Evolutionary conservation across 129 eudicot genomes (phyloP), one percentile per base, ranked within the genome.

Genomic region (Artemisia annua): DNA sequence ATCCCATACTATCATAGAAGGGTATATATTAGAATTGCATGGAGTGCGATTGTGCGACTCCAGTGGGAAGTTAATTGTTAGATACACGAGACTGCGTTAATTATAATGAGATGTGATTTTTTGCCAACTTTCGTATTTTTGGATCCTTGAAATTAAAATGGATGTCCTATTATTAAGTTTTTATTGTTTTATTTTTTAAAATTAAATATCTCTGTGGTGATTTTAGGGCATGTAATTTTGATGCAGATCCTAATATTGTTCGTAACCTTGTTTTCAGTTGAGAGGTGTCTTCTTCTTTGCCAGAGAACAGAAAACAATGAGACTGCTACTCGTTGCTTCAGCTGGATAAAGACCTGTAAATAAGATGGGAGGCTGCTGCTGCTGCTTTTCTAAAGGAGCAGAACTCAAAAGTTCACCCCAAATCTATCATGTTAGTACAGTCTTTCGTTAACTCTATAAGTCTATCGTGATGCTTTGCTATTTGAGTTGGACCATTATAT

Each of bases 311-410:
- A 69, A 70, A 63, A 55, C 67, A 74, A 88, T 88, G 92, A n/a
- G 63, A 57, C 15, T 13, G 12, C 18, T 61, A 5, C 30, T 48
- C 2, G 18, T 61, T 20, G 43, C 16, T 28, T 61, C 66, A 61
- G 66, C 28, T 9, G 48, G 84, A 91, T 88, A 80, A 67, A 60
- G 39, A 81, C 11, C 7, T 14, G 70, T 13, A 53, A 70, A 70
- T 52, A 66, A 87, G 46, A 78, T 92, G 98, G 98, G 95, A 79
- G 94, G 94, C 73, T 90, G 94, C 65, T 78, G 81, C 76, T 92
- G 97, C 79, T 89, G 85, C 69, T 86, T 87, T 63, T 91, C 94
- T 39, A 87, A 82, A 77, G 75, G 78, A 69, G 78, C 81, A 39
- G 96, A 87, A 73, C 80, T 82, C 51, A 80, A 73, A 80, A 78